Evolutionary conservation across 2,329 filamentous ascomycete genomes (phyloP), one percentile per base, ranked within the genome.

Genomic region (Fusarium metavorans): DNA sequence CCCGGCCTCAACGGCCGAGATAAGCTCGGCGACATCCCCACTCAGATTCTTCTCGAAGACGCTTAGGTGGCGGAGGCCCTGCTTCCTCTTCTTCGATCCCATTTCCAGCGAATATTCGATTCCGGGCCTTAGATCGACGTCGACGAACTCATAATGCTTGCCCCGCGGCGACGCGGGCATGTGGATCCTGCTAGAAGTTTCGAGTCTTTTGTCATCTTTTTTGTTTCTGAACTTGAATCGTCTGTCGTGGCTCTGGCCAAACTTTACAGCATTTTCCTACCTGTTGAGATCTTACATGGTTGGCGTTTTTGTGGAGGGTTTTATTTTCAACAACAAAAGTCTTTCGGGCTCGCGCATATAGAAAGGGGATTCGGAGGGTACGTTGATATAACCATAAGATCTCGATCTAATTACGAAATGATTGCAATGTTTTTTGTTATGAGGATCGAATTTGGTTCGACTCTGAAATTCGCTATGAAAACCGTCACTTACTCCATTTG

Each of bases 1-100:
- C 93, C 95, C 79, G 96, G 97, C 85, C 91, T 99, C 77, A 94
- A 97, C 82, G 97, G 97, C 77, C 92, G 95, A 78, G 93, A 95
- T 73, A 97, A 97, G 89, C 93, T 99, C 77, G 91, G 92, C 77
- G 92, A 92, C 66, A 84, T 85, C 57, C 95, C 95, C 13, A 92
- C 95, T 62, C 90, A 93, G 82, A 97, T 96, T 50, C 90, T 99
- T 41, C 90, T 99, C 72, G 92, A 90, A 76, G 83, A 87, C 39
- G 76, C 71, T 56, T 79, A 79, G 61, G 67, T 25, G 70, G 45
- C 20, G 61, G 60, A 56, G 37, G 39, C 61, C 54, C 41, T 48
- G 64, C 63, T 50, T 73, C 67, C 64, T 75, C 60, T 62, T 64
- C 58, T 66, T 74, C 68, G 54, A 74, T 66, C 56, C 65, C 65